A percentile compares a stretch with the other conserved stretches of the same genome.
Conservation (phyloP, 495 filamentous ascomycete genomes). For the Amphirosellinia nigrospora region DNA sequence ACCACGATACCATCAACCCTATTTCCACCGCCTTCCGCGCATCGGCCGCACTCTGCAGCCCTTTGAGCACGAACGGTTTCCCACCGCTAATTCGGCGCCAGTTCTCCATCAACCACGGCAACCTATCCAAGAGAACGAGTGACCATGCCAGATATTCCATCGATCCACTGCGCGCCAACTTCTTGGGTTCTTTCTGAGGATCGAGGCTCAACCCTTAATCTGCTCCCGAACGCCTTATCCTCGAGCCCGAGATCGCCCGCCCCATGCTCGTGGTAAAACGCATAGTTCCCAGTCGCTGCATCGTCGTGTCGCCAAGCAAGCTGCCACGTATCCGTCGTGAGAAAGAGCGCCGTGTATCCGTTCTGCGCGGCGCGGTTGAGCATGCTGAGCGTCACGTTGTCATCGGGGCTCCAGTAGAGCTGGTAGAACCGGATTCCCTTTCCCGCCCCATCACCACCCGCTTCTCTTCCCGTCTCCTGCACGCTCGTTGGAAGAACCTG, state of each 20-base stretch:
- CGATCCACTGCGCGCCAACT: slow-evolving; percentile 64
- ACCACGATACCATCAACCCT: slow-evolving; percentile 65
- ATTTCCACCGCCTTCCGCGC: slow-evolving; percentile 60
- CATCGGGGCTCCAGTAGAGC: slow-evolving; percentile 70
- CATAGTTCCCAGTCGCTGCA: slow-evolving; percentile 63
- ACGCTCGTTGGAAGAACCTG: neutral
- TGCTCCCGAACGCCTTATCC: slow-evolving; percentile 64
- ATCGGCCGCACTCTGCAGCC: slow-evolving; percentile 61
- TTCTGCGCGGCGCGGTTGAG: slow-evolving; percentile 58
- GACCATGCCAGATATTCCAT: slow-evolving; percentile 66
- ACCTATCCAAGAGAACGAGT: slow-evolving; percentile 64
- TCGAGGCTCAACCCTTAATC: slow-evolving; percentile 48
- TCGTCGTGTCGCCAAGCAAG: slow-evolving; percentile 71
- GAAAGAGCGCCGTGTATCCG: slow-evolving; percentile 65
- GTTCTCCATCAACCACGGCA: slow-evolving; percentile 59
- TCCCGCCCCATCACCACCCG: neutral
- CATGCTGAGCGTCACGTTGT: slow-evolving; percentile 62
- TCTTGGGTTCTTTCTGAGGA: slow-evolving; percentile 54
- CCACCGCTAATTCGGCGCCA: slow-evolving; percentile 61
- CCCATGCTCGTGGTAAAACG: slow-evolving; percentile 59
- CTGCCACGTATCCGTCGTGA: slow-evolving; percentile 71
- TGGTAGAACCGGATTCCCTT: slow-evolving; percentile 62
- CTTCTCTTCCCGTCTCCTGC: too few species aligned
- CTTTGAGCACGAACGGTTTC: slow-evolving; percentile 63
- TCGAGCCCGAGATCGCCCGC: slow-evolving; percentile 57